These are phyloP conservation scores for Pyrus pyrifolia DNA, from an alignment of 306 rosid genomes.

Conservation along the genomic window DNA sequence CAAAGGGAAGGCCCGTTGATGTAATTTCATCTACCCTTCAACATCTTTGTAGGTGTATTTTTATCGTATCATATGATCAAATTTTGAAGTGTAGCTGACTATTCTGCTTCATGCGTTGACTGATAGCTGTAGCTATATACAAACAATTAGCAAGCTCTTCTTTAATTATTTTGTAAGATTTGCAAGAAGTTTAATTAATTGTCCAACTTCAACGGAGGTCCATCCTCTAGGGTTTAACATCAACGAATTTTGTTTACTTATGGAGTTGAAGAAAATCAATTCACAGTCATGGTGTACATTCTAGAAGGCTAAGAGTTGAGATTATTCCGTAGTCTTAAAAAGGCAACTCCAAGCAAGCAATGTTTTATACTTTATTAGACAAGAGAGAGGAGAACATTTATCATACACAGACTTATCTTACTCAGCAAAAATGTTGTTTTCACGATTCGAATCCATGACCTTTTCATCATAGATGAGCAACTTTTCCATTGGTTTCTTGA, in stretches of 20 bases:
- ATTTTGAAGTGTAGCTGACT: not conserved
- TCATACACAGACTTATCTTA: too few species aligned
- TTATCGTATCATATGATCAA: not conserved
- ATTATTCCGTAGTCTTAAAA: not conserved
- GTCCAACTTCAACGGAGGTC: not conserved
- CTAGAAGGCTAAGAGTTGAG: not conserved
- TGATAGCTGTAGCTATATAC: not conserved
- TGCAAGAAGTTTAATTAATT: too few species aligned
- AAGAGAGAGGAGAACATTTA: fast-evolving
- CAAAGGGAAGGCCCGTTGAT: not conserved
- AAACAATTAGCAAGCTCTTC: not conserved
- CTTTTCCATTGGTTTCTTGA: not conserved
- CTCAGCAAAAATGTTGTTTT: too few species aligned
- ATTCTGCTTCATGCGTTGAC: not conserved
- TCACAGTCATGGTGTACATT: not conserved
- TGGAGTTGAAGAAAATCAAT: not conserved
- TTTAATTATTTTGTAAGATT: too few species aligned
- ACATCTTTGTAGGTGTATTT: not conserved
- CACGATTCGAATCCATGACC: too few species aligned
- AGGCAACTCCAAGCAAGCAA: too few species aligned
- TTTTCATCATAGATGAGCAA: too few species aligned
- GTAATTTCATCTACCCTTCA: not conserved
- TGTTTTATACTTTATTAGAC: too few species aligned
- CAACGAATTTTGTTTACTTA: not conserved
- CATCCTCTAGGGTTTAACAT: too few species aligned